Conservation (phyloP, 345 rosid species). For the Capsella bursapastoris region DNA sequence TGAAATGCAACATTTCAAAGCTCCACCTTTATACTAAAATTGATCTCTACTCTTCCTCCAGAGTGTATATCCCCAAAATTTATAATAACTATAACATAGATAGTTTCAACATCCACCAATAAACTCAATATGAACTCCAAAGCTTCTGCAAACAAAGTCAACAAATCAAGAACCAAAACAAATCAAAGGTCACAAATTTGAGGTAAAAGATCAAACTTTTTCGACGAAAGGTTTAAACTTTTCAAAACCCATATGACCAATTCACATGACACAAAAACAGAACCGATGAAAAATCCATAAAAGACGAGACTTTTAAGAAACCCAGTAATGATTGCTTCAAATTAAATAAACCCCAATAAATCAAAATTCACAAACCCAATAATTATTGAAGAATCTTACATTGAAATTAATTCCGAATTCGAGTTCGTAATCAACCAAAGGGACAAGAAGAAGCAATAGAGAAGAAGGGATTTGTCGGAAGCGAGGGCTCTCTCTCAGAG, state of each 20-base stretch:
- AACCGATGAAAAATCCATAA: neutral
- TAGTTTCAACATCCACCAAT: neutral
- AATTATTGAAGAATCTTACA: neutral
- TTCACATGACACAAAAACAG: neutral
- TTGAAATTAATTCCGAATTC: neutral
- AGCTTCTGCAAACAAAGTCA: slow-evolving; percentile 19
- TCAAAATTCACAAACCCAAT: neutral
- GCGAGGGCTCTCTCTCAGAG: slow-evolving; percentile 16
- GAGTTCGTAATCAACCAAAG: slow-evolving; percentile 1
- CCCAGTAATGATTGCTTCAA: neutral
- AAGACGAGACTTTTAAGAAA: neutral
- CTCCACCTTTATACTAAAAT: slow-evolving; percentile 12
- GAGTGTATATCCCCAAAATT: neutral
- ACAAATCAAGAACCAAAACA: neutral
- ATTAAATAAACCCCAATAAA: neutral
- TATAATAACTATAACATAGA: neutral
- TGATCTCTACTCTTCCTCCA: slow-evolving; percentile 5
- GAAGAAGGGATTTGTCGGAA: neutral
- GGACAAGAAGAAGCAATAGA: neutral
- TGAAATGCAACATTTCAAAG: slow-evolving; percentile 25
- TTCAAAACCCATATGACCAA: neutral
- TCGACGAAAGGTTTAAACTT: neutral
- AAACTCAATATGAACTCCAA: slow-evolving; percentile 4
- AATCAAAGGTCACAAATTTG: neutral
- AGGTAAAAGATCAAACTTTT: neutral